Percentiles rank a stretch among this genome's conserved stretches.
Evolutionary conservation across 2,329 filamentous ascomycete species (phyloP).

Genomic region (Alternaria gaisen): DNA sequence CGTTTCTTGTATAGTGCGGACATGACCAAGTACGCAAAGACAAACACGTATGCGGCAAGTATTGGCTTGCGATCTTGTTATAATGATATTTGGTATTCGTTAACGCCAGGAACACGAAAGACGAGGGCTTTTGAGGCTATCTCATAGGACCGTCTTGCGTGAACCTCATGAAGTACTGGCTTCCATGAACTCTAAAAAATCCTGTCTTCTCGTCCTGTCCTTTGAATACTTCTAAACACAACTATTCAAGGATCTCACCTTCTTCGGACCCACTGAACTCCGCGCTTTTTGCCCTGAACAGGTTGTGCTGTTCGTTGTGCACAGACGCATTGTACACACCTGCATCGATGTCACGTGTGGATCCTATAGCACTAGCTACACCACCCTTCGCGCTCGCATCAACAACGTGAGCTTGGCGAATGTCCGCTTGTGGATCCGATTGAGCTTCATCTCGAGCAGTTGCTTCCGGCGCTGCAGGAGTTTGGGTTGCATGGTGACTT

Average conservation of each 20-base stretch:
- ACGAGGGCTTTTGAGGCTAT: not conserved
- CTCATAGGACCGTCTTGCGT: not conserved
- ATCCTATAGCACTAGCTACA: not conserved
- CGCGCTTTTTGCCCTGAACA: not conserved
- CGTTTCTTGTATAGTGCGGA: not conserved
- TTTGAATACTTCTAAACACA: no score
- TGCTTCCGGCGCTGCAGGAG: not conserved
- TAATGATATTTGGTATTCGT: not conserved
- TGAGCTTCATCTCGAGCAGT: not conserved
- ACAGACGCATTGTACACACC: not conserved
- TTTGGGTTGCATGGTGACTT: not conserved
- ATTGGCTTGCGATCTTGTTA: not conserved
- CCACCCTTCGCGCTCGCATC: not conserved
- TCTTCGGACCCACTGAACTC: not conserved
- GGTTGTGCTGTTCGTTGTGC: not conserved
- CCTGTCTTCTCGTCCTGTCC: no score
- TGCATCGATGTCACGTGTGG: not conserved
- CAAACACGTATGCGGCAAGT: not conserved
- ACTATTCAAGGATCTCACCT: not conserved
- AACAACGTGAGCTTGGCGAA: not conserved
- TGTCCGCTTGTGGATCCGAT: not conserved
- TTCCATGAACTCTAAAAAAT: not conserved
- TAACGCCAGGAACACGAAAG: not conserved
- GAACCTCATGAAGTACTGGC: not conserved
- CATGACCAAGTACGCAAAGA: not conserved